Percentiles rank a stretch among this genome's conserved stretches.
Conservation (phyloP, 2,329 filamentous ascomycete species). For the Aspergillus glaucus region DNA sequence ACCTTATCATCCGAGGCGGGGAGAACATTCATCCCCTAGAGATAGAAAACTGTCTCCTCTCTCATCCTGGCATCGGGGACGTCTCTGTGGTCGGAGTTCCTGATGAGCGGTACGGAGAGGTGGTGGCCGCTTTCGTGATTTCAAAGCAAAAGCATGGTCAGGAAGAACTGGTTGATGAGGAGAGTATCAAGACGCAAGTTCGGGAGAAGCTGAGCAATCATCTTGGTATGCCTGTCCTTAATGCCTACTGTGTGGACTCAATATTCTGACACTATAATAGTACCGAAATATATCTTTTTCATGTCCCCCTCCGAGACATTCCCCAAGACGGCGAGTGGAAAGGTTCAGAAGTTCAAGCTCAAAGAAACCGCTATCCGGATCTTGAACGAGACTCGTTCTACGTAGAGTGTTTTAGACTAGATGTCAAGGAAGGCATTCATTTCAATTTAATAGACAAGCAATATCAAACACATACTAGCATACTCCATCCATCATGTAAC, state of each 20-base stretch:
- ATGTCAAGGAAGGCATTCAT: not conserved
- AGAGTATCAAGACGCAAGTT: slow-evolving; percentile 67
- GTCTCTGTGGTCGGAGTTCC: slow-evolving; percentile 78
- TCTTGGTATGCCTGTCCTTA: slow-evolving; percentile 43
- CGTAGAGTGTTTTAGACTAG: not conserved
- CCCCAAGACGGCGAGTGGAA: slow-evolving; percentile 92
- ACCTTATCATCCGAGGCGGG: slow-evolving; percentile 88
- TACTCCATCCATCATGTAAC: no score
- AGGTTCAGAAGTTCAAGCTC: slow-evolving; percentile 92
- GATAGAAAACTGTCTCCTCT: slow-evolving; percentile 79
- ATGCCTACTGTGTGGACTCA: not conserved
- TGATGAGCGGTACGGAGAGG: slow-evolving; percentile 77
- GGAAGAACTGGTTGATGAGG: slow-evolving; percentile 22
- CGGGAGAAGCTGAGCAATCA: slow-evolving; percentile 64
- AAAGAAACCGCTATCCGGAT: slow-evolving; percentile 57
- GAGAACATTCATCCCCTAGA: slow-evolving; percentile 96
- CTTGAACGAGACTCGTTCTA: slow-evolving; percentile 28
- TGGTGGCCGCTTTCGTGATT: slow-evolving; percentile 77
- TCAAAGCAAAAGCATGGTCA: slow-evolving; percentile 21
- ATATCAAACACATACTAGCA: not conserved
- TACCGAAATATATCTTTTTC: slow-evolving; percentile 88
- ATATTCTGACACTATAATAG: slow-evolving; percentile 29
- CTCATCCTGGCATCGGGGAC: slow-evolving; percentile 63
- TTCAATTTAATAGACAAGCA: not conserved
- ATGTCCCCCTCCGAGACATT: slow-evolving; percentile 55